Conservation (phyloP, 208 protist species). For the Leishmania major region DNA sequence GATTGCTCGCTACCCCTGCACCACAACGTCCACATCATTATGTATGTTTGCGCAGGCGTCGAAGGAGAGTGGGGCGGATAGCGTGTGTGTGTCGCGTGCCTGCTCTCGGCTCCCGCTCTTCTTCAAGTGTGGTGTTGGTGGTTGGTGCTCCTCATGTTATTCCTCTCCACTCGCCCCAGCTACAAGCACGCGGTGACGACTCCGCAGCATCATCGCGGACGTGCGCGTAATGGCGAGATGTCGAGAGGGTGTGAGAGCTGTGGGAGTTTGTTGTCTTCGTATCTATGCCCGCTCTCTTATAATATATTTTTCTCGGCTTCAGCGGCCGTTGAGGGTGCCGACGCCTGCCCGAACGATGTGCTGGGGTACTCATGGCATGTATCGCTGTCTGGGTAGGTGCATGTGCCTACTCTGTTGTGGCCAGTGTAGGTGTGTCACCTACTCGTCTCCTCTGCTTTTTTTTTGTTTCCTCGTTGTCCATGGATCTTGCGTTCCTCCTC, state of each 20-base stretch:
- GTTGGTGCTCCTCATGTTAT: neutral
- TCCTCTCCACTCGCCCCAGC: neutral
- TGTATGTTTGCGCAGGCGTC: neutral
- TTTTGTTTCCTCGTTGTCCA: neutral
- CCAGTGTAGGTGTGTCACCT: too few species aligned
- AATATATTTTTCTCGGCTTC: neutral
- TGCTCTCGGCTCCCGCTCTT: neutral
- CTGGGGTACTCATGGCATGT: too few species aligned
- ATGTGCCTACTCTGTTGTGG: too few species aligned
- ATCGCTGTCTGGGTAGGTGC: too few species aligned
- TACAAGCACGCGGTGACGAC: neutral
- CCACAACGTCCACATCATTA: neutral
- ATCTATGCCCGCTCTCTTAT: neutral
- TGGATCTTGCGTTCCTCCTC: neutral
- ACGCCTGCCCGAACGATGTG: too few species aligned
- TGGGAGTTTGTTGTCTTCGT: too few species aligned
- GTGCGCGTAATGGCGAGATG: neutral
- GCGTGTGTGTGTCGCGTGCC: neutral
- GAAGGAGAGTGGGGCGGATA: neutral
- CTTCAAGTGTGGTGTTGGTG: neutral
- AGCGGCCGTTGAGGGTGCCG: neutral
- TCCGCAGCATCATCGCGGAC: neutral
- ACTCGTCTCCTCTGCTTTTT: neutral
- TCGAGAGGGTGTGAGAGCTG: neutral
- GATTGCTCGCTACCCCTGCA: neutral